Conservation (phyloP, 169 alveolate genomes). For the Eimeria acervulina region DNA sequence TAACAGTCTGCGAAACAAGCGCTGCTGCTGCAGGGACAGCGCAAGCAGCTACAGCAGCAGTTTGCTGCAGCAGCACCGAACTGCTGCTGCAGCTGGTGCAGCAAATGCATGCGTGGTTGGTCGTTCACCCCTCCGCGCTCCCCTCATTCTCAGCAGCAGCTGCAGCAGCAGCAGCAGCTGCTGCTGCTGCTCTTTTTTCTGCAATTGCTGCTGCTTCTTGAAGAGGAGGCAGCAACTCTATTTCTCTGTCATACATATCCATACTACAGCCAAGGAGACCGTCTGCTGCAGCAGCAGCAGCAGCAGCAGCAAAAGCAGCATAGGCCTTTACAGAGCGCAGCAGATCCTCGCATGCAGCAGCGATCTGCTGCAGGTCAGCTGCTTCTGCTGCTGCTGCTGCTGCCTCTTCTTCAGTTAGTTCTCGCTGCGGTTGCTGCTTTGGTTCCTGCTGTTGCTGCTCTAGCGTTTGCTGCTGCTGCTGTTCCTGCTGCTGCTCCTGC, state of each 20-base stretch:
- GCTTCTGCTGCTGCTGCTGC: slow-evolving; percentile 49
- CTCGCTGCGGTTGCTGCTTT: background rate
- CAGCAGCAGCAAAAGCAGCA: background rate
- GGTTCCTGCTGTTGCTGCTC: background rate
- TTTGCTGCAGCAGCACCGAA: too few species aligned
- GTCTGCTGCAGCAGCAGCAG: background rate
- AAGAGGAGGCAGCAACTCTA: too few species aligned
- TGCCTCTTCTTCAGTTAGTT: slow-evolving; percentile 26
- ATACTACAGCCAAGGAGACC: background rate
- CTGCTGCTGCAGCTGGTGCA: background rate
- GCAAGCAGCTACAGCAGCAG: background rate
- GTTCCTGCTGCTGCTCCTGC: background rate
- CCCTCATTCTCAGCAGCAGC: background rate
- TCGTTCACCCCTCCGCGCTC: too few species aligned
- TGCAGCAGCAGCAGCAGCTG: slow-evolving; percentile 3
- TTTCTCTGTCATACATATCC: background rate
- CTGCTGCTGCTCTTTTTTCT: background rate
- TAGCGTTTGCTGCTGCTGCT: background rate
- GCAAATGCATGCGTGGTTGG: slow-evolving; percentile 22
- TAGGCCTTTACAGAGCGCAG: background rate
- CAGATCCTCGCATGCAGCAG: background rate
- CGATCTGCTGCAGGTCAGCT: slow-evolving; percentile 9
- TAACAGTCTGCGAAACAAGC: background rate
- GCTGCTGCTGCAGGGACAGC: background rate
- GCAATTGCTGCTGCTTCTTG: slow-evolving; percentile 17